Conservation (phyloP, 495 filamentous ascomycete genomes). For the Bathelium albidoporum region DNA sequence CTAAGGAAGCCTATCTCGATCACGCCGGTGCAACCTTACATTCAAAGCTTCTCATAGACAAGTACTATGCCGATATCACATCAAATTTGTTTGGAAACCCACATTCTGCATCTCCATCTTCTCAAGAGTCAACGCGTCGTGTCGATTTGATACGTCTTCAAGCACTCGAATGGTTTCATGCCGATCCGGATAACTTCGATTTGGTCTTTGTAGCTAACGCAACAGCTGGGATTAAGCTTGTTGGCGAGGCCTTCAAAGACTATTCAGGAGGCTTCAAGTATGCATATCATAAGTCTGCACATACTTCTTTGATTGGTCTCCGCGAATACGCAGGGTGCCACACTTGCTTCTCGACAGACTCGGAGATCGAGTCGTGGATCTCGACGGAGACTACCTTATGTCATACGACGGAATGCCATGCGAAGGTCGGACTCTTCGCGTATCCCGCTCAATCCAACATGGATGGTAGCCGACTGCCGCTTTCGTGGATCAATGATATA, state of each 20-base stretch:
- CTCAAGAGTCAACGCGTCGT: conserved; percentile 47
- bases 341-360: conserved; percentile 53
- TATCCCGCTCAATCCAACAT: conserved; percentile 77
- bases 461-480: conserved; percentile 58
- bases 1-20: conserved; percentile 64
- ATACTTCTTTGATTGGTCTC: conserved; percentile 64
- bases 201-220: conserved; percentile 61
- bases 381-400: conserved; percentile 14
- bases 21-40: conserved; percentile 83
- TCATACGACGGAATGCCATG: background rate
- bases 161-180: conserved; percentile 51
- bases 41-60: conserved; percentile 49
- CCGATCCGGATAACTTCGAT: conserved; percentile 53
- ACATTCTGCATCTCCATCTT: conserved; percentile 59
- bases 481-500: conserved; percentile 15
- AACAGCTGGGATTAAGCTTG: conserved; percentile 59
- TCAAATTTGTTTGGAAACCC: conserved; percentile 62
- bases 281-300: conserved; percentile 63
- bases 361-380: conserved; percentile 60
- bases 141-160: conserved; percentile 50
- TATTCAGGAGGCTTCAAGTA: conserved; percentile 41
- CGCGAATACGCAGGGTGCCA: conserved; percentile 50
- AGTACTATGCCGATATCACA: conserved; percentile 48
- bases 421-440: conserved; percentile 49
- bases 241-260: conserved; percentile 54